Conservation (phyloP, 768 basidiomycete species). For the Cystofilobasidium bisporidii region DNA sequence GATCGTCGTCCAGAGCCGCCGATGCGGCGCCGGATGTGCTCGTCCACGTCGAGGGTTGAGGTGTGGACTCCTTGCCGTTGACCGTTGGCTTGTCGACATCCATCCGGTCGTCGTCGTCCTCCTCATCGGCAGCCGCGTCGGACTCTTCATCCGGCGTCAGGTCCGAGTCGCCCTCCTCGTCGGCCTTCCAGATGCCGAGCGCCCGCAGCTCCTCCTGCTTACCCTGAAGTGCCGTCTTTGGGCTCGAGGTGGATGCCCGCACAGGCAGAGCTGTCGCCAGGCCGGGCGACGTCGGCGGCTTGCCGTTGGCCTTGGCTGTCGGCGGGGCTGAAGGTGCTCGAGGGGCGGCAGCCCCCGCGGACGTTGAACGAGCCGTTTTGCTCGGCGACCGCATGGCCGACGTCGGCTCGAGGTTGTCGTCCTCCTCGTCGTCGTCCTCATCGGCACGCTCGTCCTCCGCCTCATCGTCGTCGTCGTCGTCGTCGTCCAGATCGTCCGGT, state of each 20-base stretch:
- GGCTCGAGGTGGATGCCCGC: neutral
- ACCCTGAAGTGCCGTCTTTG: neutral
- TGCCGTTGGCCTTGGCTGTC: neutral
- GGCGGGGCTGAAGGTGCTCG: neutral
- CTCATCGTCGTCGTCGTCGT: neutral
- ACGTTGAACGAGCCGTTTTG: neutral
- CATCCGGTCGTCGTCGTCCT: conserved; percentile 5
- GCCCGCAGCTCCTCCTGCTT: neutral
- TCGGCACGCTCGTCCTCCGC: neutral
- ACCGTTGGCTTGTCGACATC: neutral
- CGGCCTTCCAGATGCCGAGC: conserved; percentile 20
- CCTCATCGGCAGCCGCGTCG: conserved; percentile 5
- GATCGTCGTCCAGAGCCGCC: neutral
- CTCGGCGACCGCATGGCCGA: neutral
- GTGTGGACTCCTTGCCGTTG: neutral
- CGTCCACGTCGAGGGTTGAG: neutral
- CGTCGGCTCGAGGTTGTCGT: neutral
- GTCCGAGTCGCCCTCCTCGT: conserved; percentile 24
- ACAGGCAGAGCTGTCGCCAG: neutral
- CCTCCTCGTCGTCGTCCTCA: neutral
- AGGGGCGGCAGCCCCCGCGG: neutral
- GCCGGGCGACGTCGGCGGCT: neutral
- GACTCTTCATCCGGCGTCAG: conserved; percentile 25
- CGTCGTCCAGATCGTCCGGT: neutral
- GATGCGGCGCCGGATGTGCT: conserved; percentile 22